Evolutionary conservation across 192 early-diverging fungal genomes (phyloP).

Genomic region (Backusella liffmaniae): DNA sequence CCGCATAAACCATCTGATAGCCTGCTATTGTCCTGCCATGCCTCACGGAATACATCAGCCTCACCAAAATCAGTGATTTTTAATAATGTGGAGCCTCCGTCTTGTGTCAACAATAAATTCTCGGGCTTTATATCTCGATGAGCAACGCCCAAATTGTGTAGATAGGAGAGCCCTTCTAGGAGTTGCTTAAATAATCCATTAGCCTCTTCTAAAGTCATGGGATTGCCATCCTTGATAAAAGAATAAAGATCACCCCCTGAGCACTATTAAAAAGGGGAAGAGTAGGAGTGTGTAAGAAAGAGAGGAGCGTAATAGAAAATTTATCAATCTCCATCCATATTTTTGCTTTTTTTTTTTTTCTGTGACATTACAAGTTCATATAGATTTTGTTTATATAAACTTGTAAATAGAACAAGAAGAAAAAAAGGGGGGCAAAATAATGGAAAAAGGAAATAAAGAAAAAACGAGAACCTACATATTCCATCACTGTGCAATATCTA

Average conservation of each 20-base stretch:
- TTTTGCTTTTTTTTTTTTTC: slow-evolving; percentile 7
- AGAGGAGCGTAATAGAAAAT: not conserved
- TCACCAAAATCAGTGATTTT: slow-evolving; percentile 99
- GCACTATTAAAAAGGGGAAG: slow-evolving; percentile 65
- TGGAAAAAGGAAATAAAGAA: not conserved
- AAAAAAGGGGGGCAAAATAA: not conserved
- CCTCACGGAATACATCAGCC: slow-evolving; percentile 85
- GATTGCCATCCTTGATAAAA: slow-evolving; percentile 66
- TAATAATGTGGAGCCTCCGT: slow-evolving; percentile 67
- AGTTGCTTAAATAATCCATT: slow-evolving; percentile 95
- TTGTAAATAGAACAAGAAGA: not conserved
- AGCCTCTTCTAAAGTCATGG: slow-evolving; percentile 77
- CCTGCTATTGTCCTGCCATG: slow-evolving; percentile 42
- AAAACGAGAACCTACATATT: slow-evolving; percentile 43
- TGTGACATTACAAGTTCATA: not conserved
- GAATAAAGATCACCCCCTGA: slow-evolving; percentile 88
- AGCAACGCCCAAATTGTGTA: slow-evolving; percentile 92
- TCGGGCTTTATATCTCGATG: slow-evolving; percentile 85
- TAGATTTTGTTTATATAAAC: not conserved
- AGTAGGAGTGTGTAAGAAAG: slow-evolving; percentile 8
- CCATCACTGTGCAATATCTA: slow-evolving; percentile 80
- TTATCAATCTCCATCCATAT: not conserved
- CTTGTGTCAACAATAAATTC: slow-evolving; percentile 84
- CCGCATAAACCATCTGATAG: slow-evolving; percentile 88
- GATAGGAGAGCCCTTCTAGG: slow-evolving; percentile 78